phyloP scores from a whole-genome alignment of 2,329 filamentous ascomycete species.

The Aspergillus hiratsukae region DNA sequence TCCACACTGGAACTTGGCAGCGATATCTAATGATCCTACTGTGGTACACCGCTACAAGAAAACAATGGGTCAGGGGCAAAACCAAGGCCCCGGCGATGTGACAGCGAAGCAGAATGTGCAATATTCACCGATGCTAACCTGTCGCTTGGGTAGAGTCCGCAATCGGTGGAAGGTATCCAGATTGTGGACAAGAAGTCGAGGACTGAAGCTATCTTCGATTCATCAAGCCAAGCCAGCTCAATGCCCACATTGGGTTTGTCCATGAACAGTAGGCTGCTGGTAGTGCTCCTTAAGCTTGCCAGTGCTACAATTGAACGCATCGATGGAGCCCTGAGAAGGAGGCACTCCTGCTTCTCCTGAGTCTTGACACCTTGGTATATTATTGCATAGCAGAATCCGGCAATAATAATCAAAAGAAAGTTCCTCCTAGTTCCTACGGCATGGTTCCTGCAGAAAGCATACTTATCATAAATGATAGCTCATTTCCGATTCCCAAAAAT shows the following conservation, averaged over 20 bases:
- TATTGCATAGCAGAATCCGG: neutral
- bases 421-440: neutral
- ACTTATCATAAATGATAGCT: neutral
- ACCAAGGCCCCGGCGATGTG: neutral
- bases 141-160: neutral
- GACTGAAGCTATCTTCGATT: neutral
- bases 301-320: neutral
- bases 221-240: neutral
- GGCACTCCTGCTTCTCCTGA: neutral
- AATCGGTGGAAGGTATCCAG: neutral
- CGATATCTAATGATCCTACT: neutral
- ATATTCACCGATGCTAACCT: neutral
- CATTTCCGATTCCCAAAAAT: neutral
- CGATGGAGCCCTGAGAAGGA: neutral
- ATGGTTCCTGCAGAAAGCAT: neutral
- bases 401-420: neutral
- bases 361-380: neutral
- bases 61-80: neutral
- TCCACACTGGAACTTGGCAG: neutral
- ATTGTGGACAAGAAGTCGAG: neutral
- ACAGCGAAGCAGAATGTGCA: neutral
- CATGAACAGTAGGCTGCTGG: neutral
- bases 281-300: neutral
- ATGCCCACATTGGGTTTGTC: neutral
- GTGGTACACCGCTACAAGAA: neutral